Percentiles rank a stretch among this genome's conserved stretches.
phyloP scores from a whole-genome alignment of 345 rosid genomes.

The Pistacia atlantica region DNA sequence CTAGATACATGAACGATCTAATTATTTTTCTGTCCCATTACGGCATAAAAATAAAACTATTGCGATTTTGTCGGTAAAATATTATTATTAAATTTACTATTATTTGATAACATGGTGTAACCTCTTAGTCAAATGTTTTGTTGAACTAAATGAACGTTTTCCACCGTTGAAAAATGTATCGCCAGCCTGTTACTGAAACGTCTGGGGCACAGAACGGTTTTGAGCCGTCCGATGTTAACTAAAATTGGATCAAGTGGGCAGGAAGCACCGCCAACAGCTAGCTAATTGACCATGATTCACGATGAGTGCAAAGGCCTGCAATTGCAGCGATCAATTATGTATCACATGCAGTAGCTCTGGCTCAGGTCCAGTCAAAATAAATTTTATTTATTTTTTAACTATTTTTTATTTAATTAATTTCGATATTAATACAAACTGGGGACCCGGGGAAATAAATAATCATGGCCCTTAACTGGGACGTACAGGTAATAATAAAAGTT shows the following conservation, averaged over 20 bases:
- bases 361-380: not conserved
- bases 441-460: no score
- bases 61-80: not conserved
- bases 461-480: no score
- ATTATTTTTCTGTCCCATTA: not conserved
- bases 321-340: constrained; percentile 5
- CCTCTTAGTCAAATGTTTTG: no score
- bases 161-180: not conserved
- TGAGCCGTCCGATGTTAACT: not conserved
- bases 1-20: not conserved
- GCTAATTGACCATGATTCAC: not conserved
- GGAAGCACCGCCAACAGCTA: no score
- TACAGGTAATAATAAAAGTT: no score
- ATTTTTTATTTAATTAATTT: no score
- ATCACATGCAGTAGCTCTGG: not conserved
- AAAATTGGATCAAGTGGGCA: no score
- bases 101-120: no score
- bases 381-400: constrained; percentile 2
- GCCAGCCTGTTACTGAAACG: no score
- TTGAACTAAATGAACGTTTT: not conserved
- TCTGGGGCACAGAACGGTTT: not conserved
- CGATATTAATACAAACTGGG: no score
- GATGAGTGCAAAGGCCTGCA: not conserved
- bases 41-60: not conserved
- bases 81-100: no score